A percentile compares a stretch with the other conserved stretches of the same genome.
phyloP scores from a whole-genome alignment of 768 basidiomycete species.

The Xerocomus brunneocitrinus region DNA sequence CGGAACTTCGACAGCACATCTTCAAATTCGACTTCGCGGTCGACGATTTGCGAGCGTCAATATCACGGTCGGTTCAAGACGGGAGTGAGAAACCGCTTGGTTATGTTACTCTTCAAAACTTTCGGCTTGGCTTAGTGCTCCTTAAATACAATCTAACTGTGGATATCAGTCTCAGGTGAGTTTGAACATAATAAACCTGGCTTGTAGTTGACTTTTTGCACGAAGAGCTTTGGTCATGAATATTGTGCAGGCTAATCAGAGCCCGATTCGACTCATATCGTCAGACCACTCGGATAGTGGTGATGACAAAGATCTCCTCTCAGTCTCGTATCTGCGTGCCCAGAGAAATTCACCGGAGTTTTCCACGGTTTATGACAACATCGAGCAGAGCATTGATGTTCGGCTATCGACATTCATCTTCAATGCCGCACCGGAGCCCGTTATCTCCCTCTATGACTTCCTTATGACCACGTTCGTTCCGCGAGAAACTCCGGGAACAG shows the following conservation, averaged over 20 bases:
- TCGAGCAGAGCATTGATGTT: conserved; percentile 85
- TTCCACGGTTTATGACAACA: conserved; percentile 67
- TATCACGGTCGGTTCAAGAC: conserved; percentile 64
- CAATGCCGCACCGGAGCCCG: conserved; percentile 83
- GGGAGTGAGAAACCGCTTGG: conserved; percentile 72
- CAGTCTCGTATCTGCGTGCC: conserved; percentile 71
- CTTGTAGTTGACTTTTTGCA: conserved; percentile 7
- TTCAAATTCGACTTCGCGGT: conserved; percentile 90
- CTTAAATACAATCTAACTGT: conserved; percentile 86
- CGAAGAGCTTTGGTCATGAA: conserved; percentile 71
- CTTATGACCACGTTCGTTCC: conserved; percentile 96
- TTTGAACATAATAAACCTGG: not conserved
- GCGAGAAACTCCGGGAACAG: conserved; percentile 9
- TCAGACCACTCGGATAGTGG: conserved; percentile 43
- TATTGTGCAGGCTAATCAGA: conserved; percentile 52
- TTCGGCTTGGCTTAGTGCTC: conserved; percentile 68
- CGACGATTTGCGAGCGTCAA: conserved; percentile 69
- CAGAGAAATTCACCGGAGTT: conserved; percentile 88
- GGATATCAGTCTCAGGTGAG: conserved; percentile 71
- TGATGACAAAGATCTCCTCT: conserved; percentile 64
- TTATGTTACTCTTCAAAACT: conserved; percentile 72
- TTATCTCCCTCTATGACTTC: conserved; percentile 90
- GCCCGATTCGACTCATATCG: conserved; percentile 61
- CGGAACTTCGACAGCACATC: conserved; percentile 48
- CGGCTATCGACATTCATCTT: conserved; percentile 89